Evolutionary conservation across 805 yeast species (phyloP), one percentile per base, ranked within the genome.

Genomic region (Saccharomyces eubayanus): DNA sequence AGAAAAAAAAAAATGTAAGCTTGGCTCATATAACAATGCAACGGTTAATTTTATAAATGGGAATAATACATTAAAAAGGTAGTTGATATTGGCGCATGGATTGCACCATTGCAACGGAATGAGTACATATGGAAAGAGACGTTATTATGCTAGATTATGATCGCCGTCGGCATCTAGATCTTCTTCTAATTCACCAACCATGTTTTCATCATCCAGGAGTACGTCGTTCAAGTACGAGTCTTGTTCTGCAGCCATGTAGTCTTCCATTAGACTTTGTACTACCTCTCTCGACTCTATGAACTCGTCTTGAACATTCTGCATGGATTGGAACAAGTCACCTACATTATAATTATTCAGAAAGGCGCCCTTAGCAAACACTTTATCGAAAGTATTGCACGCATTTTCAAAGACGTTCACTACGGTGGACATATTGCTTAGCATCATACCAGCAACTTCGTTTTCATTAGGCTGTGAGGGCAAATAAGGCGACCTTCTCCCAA

Each of bases 391-490:
- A 50, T 75, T 77, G 31, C 90, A 75, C 0, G 87, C 82, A 57
- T 84, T 82, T 31, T 79, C 77, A 55, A 94, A 77, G 16, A 89
- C 72, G 12, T 82, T 77, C 2, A 83, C 77, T 10, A 92, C 81
- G 1, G 90, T 81, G 0, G 97, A 84, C 51, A 87, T 82, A 68
- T 94, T 94, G 5, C 95, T 80, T 27, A 94, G 73, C 83, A 86
- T 88, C 58, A 90, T 74, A 0, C 98, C 98, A 59, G 84, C 84
- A 3, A 88, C 81, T 8, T 59, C 50, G 2, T 66, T 63, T 28
- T 51, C 45, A 31, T 58, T 55, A 3, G 55, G 47, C 11, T 55
- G 52, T 6, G 55, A 46, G 2, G 55, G 47, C 27, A 63, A 47
- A 54, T 73, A 86, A 5, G 90, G 85, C 9, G 96, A 86, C 58